Base-by-base conservation (phyloP, 2,329 filamentous ascomycete species). In the Aphanocladium album region DNA sequence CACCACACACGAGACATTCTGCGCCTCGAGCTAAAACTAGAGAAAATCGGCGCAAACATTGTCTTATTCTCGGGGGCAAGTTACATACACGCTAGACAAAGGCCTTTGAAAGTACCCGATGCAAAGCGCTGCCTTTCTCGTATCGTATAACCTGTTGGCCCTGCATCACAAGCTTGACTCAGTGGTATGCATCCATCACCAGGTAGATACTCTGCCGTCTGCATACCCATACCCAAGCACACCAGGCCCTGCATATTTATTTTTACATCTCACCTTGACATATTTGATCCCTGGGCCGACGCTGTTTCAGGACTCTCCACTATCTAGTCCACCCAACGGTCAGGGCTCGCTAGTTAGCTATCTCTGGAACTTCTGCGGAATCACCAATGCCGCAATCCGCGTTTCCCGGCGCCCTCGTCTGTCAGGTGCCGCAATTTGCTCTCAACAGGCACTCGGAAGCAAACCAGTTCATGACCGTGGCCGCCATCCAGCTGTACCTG, bases 281-380 rank as follows among this genome's bases (percentile, higher is more conserved):
- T 43, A 19, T 19, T 46, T 33, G 2, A 33, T 45, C 25, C 39
- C n/a, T 56, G 53, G 45, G 53, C 11, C 17, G 25, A 35, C n/a
- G 14, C 17, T 57, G 54, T 57, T 57, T 57, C 54, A 57, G 41
- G n/a, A n/a, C 43, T 47, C 54, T 35, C 54, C 54, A 57, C 54
- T 19, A 5, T 35, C 6, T 12, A 35, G 53, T 27, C 54, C 27
- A 16, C 41, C 54, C 43, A 47, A 27, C n/a, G 7, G 27, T 16
- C 25, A 46, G 23, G 39, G 39, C 23, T 16, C 19, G 25, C 17
- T 17, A 30, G 35, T 17, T 53, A 25, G 7, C 6, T 12, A 55
- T 33, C n/a, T 12, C 12, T 17, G 46, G 23, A 6, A n/a, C n/a
- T n/a, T n/a, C 46, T 49, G 23, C 46, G 46, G 46, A 27, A 49